phyloP scores from a whole-genome alignment of 139 green algal genomes.

The Diplosphaera chodatii region DNA sequence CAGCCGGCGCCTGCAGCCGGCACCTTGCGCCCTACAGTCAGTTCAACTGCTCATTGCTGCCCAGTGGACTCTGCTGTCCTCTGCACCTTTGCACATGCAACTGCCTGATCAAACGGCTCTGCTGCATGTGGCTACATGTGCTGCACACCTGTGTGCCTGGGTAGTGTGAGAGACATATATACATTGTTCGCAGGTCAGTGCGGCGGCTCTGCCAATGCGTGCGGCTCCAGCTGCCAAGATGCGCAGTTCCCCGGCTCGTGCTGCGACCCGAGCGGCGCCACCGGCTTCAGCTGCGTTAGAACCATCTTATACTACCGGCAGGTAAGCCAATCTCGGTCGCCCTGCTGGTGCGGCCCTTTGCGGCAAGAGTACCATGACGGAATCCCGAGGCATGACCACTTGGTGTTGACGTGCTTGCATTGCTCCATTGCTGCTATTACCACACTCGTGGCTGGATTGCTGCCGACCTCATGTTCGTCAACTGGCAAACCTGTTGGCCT shows the following conservation, averaged over 20 bases:
- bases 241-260: neutral
- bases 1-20: no score
- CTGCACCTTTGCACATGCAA: no score
- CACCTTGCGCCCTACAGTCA: no score
- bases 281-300: neutral
- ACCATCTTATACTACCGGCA: neutral
- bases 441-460: neutral
- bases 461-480: no score
- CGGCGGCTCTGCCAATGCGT: neutral
- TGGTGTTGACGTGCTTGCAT: neutral
- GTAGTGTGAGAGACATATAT: neutral
- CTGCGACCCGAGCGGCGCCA: neutral
- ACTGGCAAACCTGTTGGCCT: neutral
- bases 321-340: neutral
- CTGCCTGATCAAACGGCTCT: no score
- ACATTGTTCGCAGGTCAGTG: neutral
- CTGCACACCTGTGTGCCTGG: neutral
- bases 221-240: neutral
- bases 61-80: no score
- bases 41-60: no score
- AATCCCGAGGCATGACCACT: no score
- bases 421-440: neutral
- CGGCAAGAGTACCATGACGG: no score
- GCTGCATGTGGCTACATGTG: neutral
- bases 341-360: neutral